These are phyloP conservation scores for Tulasnella sp. DNA, from an alignment of 768 basidiomycete species.

Conservation along the genomic window DNA sequence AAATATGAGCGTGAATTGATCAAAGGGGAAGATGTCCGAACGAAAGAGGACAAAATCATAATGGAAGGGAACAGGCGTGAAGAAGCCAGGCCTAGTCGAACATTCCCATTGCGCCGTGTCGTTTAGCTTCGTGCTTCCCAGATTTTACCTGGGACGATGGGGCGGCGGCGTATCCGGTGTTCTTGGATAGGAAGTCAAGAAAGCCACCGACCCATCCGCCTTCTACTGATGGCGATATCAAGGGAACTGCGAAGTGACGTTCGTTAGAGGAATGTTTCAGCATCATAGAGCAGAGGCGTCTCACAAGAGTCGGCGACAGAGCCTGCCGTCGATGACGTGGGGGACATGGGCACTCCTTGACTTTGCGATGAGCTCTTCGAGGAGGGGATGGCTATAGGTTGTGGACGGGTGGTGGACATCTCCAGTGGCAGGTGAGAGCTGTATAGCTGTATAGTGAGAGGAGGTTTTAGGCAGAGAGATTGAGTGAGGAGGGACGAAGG, in stretches of 20 bases:
- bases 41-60: background rate
- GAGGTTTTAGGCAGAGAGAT: too few relatives aligned
- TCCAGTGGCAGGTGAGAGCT: too few relatives aligned
- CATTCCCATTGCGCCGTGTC: slow-evolving; percentile 11
- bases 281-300: too few relatives aligned
- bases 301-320: slow-evolving; percentile 15
- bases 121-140: slow-evolving; percentile 2
- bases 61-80: background rate
- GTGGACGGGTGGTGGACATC: too few relatives aligned
- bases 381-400: background rate
- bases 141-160: background rate
- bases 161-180: background rate
- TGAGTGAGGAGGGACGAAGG: too few relatives aligned
- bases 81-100: background rate
- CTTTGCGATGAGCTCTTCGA: background rate
- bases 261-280: background rate
- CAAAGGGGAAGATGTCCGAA: too few relatives aligned
- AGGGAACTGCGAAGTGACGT: slow-evolving; percentile 7
- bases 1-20: slow-evolving; percentile 5
- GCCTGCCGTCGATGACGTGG: background rate
- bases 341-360: background rate
- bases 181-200: slow-evolving; percentile 8
- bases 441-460: too few relatives aligned
- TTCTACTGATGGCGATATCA: slow-evolving; percentile 2
- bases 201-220: slow-evolving; percentile 8